These are phyloP conservation scores for Termitomyces sp. DNA, from an alignment of 768 basidiomycete genomes.

Conservation along the genomic window DNA sequence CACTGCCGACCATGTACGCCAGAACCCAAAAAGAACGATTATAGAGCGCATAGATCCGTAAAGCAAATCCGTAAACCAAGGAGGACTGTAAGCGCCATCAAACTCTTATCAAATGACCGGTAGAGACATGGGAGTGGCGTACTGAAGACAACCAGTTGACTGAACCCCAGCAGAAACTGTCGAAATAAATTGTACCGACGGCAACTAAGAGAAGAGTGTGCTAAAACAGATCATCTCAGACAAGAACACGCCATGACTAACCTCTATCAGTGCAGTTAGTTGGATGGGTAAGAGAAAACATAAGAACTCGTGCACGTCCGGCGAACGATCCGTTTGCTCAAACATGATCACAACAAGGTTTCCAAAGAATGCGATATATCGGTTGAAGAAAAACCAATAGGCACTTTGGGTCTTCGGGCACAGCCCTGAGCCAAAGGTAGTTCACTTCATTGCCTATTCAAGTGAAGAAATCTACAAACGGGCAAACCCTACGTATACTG, in stretches of 20 bases:
- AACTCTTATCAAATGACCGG: not conserved
- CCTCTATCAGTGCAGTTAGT: conserved; percentile 8
- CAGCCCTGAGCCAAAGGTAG: too few relatives aligned
- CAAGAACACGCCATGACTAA: conserved; percentile 1
- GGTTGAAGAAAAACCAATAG: too few relatives aligned
- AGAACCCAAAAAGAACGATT: too few relatives aligned
- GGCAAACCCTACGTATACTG: too few relatives aligned
- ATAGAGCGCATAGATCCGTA: too few relatives aligned
- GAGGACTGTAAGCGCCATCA: conserved; percentile 28
- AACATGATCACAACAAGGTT: conserved; percentile 28
- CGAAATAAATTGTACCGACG: conserved; percentile 32
- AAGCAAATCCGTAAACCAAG: conserved; percentile 42
- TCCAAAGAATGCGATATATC: conserved; percentile 43
- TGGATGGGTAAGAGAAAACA: not conserved
- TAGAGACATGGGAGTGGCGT: conserved; percentile 17
- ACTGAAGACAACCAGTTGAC: conserved; percentile 47
- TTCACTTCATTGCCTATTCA: conserved; percentile 26
- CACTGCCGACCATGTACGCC: too few relatives aligned
- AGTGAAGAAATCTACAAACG: conserved; percentile 25
- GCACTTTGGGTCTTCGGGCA: too few relatives aligned
- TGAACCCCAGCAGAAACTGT: conserved; percentile 36
- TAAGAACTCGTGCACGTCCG: conserved; percentile 23
- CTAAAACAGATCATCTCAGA: not conserved
- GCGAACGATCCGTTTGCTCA: conserved; percentile 22
- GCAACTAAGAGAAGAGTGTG: conserved; percentile 31